Evolutionary conservation across 495 filamentous ascomycete genomes (phyloP), one percentile per base, ranked within the genome.

Genomic region (Daldinia grandis): DNA sequence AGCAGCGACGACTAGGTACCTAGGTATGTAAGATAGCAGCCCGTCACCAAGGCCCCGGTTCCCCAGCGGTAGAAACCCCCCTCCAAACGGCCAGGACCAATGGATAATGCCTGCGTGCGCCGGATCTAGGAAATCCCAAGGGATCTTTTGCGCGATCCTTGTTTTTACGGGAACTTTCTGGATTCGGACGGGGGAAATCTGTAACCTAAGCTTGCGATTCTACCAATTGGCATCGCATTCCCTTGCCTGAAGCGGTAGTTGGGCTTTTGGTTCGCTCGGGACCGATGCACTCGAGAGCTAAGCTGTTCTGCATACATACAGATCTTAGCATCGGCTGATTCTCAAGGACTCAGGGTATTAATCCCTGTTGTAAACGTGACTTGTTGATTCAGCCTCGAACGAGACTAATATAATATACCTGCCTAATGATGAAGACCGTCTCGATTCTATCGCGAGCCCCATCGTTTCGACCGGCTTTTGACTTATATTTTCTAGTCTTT

Each of bases 61-160:
- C 33, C 12, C 4, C 33, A 35, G 42, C 42, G 7, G 42, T 15
- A 47, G n/a, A 19, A 9, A 4, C 7, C 30, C 30, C 30, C 47
- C 9, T 40, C 58, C 24, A 60, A 5, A 37, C 10, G 40, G 4
- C 4, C 35, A 19, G 47, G 58, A 35, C 66, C 66, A 69, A 69
- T 69, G n/a, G 27, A 69, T 40, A 31, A 59, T 54, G 66, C 59
- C n/a, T 69, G 66, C 54, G 42, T 5, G 14, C n/a, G 51, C 53
- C 66, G 31, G 44, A 69, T 69, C 31, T 40, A 60, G 62, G 59
- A 69, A 69, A 60, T 64, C 30, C 25, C n/a, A 24, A 17, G 30
- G 42, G 59, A 54, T 33, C 38, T 68, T 69, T 69, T 47, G 59
- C 19, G 17, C 19, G 15, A 56, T 57, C 57, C 58, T 40, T 61